phyloP scores from a whole-genome alignment of 352 stramenopile species.

The Globisporangium middletonii region DNA sequence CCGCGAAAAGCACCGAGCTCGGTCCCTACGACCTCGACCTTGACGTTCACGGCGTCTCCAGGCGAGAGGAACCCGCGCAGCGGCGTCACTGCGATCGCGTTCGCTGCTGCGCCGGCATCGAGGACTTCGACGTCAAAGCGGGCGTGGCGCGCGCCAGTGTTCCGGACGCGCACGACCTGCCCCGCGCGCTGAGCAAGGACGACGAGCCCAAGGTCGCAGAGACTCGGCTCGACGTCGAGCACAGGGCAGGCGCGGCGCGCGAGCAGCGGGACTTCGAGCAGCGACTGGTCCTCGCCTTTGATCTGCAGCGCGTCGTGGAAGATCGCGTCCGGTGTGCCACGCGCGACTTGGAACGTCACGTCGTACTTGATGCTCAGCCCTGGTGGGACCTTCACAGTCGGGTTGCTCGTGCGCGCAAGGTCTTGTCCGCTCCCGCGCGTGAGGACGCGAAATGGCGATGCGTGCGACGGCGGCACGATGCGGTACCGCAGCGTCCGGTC shows the following conservation, averaged over 20 bases:
- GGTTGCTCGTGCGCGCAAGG: constrained; percentile 58
- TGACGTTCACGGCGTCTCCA: constrained; percentile 29
- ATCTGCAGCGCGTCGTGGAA: constrained; percentile 61
- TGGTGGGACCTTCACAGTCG: constrained; percentile 54
- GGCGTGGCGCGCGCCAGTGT: constrained; percentile 33
- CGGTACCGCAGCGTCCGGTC: constrained; percentile 55
- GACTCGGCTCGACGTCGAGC: constrained; percentile 40
- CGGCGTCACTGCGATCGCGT: constrained; percentile 19
- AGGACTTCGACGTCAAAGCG: constrained; percentile 52
- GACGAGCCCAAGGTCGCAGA: constrained; percentile 63
- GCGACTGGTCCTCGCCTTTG: constrained; percentile 47
- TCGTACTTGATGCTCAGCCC: constrained; percentile 61
- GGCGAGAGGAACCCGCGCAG: constrained; percentile 24
- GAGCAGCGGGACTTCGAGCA: constrained; percentile 54
- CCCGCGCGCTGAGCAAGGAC: constrained; percentile 52
- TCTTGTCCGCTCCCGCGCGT: constrained; percentile 28
- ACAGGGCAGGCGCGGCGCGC: constrained; percentile 47
- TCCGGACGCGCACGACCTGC: constrained; percentile 46
- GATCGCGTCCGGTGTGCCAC: constrained; percentile 20
- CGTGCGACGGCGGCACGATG: constrained; percentile 35
- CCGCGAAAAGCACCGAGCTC: constrained; percentile 34
- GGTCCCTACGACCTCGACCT: constrained; percentile 35
- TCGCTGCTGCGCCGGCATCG: constrained; percentile 9
- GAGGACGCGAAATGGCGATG: constrained; percentile 56
- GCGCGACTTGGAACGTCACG: constrained; percentile 38